Percentiles rank a stretch among this genome's conserved stretches.
Evolutionary conservation across 768 basidiomycete species (phyloP).

Genomic region (Serendipita sp.): DNA sequence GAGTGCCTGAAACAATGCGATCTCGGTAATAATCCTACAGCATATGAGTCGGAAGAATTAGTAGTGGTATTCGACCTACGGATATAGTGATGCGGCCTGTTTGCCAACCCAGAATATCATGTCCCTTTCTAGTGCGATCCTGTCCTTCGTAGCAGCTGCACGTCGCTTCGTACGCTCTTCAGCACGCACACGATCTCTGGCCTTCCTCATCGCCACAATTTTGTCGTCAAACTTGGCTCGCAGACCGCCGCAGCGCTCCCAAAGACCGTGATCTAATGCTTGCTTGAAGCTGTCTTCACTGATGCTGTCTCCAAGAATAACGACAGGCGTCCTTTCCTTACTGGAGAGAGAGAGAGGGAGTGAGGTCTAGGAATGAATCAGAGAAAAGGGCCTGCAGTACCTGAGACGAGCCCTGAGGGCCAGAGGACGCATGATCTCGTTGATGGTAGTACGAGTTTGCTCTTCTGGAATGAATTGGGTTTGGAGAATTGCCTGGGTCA

Average conservation of each 20-base stretch:
- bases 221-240: neutral
- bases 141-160: neutral
- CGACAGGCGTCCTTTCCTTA: neutral
- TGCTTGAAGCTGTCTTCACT: neutral
- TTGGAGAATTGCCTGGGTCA: neutral
- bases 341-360: neutral
- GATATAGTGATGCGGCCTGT: neutral
- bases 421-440: neutral
- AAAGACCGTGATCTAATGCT: neutral
- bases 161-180: neutral
- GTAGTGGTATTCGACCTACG: neutral
- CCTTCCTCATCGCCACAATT: neutral
- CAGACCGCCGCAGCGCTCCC: neutral
- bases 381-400: neutral
- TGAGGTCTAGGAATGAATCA: neutral
- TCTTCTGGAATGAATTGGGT: neutral
- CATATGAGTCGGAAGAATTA: neutral
- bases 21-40: neutral
- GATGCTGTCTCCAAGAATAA: neutral
- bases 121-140: neutral
- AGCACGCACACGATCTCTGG: neutral
- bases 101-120: neutral
- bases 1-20: neutral
- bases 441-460: neutral
- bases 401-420: neutral